Evolutionary conservation across 306 rosid species (phyloP).

Genomic region (Morella rubra): DNA sequence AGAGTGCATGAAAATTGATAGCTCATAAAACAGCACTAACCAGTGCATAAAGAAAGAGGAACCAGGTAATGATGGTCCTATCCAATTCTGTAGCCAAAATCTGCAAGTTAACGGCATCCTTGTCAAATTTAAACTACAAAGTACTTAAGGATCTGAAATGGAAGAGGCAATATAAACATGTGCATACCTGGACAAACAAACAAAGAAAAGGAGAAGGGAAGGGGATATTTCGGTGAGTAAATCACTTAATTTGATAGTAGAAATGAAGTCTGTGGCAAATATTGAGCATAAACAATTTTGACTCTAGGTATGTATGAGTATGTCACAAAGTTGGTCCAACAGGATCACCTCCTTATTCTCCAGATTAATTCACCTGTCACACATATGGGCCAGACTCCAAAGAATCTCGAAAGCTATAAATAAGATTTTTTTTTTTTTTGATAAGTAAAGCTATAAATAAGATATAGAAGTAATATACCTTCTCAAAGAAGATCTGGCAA

Average conservation of each 20-base stretch:
- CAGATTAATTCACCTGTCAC: slow-evolving; percentile 18
- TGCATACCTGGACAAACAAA: not conserved
- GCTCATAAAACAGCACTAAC: slow-evolving; percentile 45
- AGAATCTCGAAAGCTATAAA: not conserved
- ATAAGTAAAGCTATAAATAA: too few species aligned
- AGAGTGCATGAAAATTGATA: not conserved
- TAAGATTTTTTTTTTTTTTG: too few species aligned
- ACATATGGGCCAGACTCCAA: not conserved
- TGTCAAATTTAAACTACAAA: slow-evolving; percentile 23
- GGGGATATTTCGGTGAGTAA: not conserved
- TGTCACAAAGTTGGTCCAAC: slow-evolving; percentile 16
- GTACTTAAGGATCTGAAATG: slow-evolving; percentile 10
- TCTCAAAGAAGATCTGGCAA: slow-evolving; percentile 78
- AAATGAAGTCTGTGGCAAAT: not conserved
- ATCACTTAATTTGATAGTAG: not conserved
- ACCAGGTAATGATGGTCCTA: slow-evolving; percentile 85
- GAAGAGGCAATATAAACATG: not conserved
- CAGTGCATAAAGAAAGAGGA: slow-evolving; percentile 86
- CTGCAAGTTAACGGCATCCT: slow-evolving; percentile 45
- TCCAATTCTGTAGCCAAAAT: slow-evolving; percentile 99
- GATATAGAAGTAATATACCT: slow-evolving; percentile 42
- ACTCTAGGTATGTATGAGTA: not conserved
- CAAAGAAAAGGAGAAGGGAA: not conserved
- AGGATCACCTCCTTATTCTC: slow-evolving; percentile 10
- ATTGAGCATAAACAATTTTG: not conserved